Conservation (phyloP, 306 rosid species). For the Crotalaria pallida region DNA sequence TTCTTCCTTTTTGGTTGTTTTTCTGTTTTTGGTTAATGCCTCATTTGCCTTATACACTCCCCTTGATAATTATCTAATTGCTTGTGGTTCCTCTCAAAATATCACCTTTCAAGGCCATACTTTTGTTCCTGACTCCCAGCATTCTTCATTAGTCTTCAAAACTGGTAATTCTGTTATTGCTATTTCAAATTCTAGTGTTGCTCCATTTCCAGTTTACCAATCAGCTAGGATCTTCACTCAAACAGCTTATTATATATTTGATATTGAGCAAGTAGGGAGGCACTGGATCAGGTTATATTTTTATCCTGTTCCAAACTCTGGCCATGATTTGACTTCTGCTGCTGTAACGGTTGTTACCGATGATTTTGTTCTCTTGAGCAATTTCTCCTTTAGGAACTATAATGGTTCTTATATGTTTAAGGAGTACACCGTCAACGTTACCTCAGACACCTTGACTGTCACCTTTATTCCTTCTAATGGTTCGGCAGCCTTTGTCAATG, state of each 20-base stretch:
- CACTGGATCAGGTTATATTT: constrained; percentile 91
- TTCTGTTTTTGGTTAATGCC: constrained; percentile 31
- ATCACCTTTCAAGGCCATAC: constrained; percentile 63
- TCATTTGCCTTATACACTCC: constrained; percentile 58
- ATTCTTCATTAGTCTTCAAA: constrained; percentile 48
- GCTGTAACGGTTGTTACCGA: constrained; percentile 65
- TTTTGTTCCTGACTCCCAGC: constrained; percentile 71
- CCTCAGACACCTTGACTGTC: constrained; percentile 54
- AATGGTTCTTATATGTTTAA: constrained; percentile 69
- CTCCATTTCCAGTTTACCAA: constrained; percentile 61
- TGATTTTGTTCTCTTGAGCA: constrained; percentile 70
- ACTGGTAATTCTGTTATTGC: constrained; percentile 49
- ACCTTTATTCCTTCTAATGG: constrained; percentile 67
- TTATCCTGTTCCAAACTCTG: constrained; percentile 45
- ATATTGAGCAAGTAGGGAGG: constrained; percentile 48
- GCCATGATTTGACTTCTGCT: constrained; percentile 56
- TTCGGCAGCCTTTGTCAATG: constrained; percentile 78
- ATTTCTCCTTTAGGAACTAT: constrained; percentile 61
- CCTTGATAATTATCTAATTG: constrained; percentile 65
- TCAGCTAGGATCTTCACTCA: constrained; percentile 67
- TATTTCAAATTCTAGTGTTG: constrained; percentile 51
- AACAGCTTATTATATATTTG: constrained; percentile 58
- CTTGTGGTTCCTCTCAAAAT: constrained; percentile 70
- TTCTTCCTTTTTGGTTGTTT: constrained; percentile 33
- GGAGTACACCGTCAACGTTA: constrained; percentile 78